phyloP scores from a whole-genome alignment of 176 grass and related monocot species.

The Thalia dealbata region DNA sequence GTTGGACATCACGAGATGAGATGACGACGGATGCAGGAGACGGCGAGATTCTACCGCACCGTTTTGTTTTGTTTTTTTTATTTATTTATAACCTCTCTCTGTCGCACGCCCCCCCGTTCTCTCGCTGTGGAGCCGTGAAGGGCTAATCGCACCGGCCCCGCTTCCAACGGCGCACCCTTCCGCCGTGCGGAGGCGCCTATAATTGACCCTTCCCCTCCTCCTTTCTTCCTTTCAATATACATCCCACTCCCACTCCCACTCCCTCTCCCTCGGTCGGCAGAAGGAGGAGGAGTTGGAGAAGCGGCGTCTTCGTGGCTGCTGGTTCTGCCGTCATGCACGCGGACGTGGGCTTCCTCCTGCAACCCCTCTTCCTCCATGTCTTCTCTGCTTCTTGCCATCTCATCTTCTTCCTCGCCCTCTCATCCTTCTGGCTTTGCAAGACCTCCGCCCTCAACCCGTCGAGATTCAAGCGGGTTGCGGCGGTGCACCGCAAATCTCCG shows the following conservation, averaged over 20 bases:
- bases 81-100: no score
- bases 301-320: background rate
- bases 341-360: background rate
- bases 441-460: conserved; percentile 3
- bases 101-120: no score
- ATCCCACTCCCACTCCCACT: background rate
- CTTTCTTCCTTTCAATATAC: background rate
- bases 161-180: background rate
- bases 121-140: no score
- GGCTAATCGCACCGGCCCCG: no score
- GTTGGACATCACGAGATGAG: no score
- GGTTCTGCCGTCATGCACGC: background rate
- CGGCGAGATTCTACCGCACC: no score
- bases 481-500: conserved; percentile 4
- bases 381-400: conserved; percentile 28
- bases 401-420: conserved; percentile 6
- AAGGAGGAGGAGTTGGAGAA: background rate
- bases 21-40: no score
- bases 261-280: no score
- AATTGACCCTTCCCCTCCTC: background rate
- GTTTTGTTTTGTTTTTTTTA: no score
- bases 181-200: background rate
- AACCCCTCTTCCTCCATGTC: conserved; percentile 20
- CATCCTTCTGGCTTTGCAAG: conserved; percentile 8
- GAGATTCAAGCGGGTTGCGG: background rate